Evolutionary conservation across 139 green algal genomes (phyloP).

Genomic region (Pleodorina starrii): DNA sequence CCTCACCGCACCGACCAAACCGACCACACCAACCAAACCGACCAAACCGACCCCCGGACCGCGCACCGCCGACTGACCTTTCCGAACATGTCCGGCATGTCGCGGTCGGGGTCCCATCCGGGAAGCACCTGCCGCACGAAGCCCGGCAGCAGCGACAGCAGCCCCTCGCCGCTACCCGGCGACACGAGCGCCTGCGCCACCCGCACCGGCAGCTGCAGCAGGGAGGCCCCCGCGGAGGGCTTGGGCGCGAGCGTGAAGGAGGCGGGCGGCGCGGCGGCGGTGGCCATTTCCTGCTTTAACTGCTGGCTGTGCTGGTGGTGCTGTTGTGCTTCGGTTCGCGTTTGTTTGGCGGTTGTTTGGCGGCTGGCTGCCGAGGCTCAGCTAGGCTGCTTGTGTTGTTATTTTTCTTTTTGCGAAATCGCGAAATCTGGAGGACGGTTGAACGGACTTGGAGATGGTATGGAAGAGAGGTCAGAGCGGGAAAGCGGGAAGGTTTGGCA

Average conservation of each 20-base stretch:
- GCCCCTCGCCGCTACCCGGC: conserved; percentile 27
- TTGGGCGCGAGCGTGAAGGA: neutral
- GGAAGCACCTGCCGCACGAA: conserved; percentile 8
- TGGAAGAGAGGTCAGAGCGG: too few species aligned
- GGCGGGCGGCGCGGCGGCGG: neutral
- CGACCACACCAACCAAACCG: too few species aligned
- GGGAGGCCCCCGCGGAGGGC: neutral
- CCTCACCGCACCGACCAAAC: too few species aligned
- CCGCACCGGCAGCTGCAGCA: neutral
- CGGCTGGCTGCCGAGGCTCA: neutral
- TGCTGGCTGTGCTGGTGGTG: neutral
- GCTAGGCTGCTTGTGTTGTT: too few species aligned
- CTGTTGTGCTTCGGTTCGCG: too few species aligned
- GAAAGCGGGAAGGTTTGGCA: too few species aligned
- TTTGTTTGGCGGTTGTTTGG: neutral
- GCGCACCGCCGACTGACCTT: too few species aligned
- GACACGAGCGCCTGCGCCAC: neutral
- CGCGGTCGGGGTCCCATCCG: conserved; percentile 34
- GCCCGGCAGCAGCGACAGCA: conserved; percentile 36
- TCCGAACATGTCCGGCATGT: conserved; percentile 52
- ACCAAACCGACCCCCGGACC: too few species aligned
- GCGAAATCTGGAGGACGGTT: neutral
- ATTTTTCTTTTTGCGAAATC: too few species aligned
- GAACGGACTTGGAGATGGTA: neutral
- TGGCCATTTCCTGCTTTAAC: neutral